Evolutionary conservation across 495 filamentous ascomycete species (phyloP), one percentile per base, ranked within the genome.

Genomic region (Penicillium manginii): DNA sequence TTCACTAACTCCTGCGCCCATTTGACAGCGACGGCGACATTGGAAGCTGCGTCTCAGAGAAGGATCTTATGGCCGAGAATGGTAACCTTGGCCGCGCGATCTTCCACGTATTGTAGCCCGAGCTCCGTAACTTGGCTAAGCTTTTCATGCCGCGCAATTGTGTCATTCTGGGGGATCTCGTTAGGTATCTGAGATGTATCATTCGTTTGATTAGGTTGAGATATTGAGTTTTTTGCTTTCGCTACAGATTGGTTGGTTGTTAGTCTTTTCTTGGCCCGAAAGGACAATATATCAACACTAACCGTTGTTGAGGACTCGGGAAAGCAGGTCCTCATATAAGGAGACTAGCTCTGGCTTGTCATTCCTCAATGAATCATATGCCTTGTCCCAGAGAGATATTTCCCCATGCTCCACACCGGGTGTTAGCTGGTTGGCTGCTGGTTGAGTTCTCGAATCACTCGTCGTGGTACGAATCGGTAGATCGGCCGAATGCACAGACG

Each of bases 331-430:
- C 31, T 58, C 55, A 22, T 58, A 58, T 11, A 3, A n/a, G 2
- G 35, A 52, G 7, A 50, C 2, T n/a, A 51, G 9, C 33, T 33
- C 14, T 18, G 21, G 18, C 2, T 58, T 15, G 15, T 52, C 48
- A 23, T 19, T 8, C 22, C 43, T 58, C 35, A 58, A 22, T 2
- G n/a, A 15, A 32, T 58, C 55, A 29, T 58, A 58, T 46, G 55
- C 55, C 21, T 45, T 58, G 37, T 58, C 55, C 55, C 48, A 58
- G 48, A 58, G 48, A 33, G 55, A 26, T 26, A 26, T 26, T 26
- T 4, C 3, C 23, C 4, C 23, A 26, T 26, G 23, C 23, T 26
- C 23, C 23, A 4, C 23, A 26, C 7, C 23, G 1, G 1, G 3
- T 26, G 23, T 26, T 6, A 26, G 7, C 23, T 26, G 2, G 1